A percentile compares a stretch with the other conserved stretches of the same genome.
Evolutionary conservation across 257 asterid species (phyloP).

Genomic region (Solanum lycopersicoides): DNA sequence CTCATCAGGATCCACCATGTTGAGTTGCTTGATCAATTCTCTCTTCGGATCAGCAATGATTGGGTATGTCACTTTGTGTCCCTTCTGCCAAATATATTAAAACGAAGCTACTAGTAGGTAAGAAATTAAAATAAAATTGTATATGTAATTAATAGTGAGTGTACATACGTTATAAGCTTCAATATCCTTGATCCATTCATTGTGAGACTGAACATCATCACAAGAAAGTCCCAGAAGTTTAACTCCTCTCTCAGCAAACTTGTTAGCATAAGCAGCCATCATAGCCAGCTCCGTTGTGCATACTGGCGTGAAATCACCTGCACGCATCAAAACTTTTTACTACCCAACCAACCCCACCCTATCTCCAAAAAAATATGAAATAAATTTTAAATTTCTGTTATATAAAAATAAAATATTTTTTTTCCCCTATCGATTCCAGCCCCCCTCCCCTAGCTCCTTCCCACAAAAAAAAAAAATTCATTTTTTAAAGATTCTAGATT

Average conservation of each 20-base stretch:
- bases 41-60: constrained; percentile 65
- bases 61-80: constrained; percentile 57
- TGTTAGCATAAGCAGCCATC: constrained; percentile 72
- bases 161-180: constrained; percentile 44
- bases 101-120: background rate
- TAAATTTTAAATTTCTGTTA: no score
- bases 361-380: no score
- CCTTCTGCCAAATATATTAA: constrained; percentile 8
- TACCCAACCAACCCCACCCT: no score
- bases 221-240: constrained; percentile 74
- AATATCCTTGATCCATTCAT: constrained; percentile 76
- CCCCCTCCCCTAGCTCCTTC: no score
- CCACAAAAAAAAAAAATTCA: no score
- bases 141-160: no score
- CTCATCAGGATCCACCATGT: constrained; percentile 91
- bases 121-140: no score
- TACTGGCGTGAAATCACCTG: constrained; percentile 86
- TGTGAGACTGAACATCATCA: constrained; percentile 61
- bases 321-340: background rate
- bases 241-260: constrained; percentile 57
- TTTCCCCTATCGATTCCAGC: no score
- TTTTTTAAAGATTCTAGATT: no score
- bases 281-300: constrained; percentile 85
- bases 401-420: no score
- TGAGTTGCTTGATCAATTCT: constrained; percentile 47